Conservation (phyloP, 345 rosid genomes). For the Hypericum androsaemum region DNA sequence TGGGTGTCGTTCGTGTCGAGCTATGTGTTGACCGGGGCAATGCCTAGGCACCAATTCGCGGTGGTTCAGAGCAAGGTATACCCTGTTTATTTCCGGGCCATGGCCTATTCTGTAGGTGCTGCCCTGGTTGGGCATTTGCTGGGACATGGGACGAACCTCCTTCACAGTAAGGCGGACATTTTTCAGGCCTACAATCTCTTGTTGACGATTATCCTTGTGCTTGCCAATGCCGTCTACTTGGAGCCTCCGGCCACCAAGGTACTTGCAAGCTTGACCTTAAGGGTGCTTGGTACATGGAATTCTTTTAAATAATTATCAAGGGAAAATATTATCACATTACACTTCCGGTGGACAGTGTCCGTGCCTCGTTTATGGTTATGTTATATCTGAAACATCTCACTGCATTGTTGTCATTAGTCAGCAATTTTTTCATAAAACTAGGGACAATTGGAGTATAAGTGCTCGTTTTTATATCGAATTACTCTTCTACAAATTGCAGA, state of each 20-base stretch:
- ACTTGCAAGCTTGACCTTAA: not conserved
- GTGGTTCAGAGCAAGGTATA: slow-evolving; percentile 74
- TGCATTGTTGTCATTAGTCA: no score
- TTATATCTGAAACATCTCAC: no score
- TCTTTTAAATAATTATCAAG: not conserved
- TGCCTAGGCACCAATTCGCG: slow-evolving; percentile 67
- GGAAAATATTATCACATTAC: no score
- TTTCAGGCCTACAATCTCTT: slow-evolving; percentile 47
- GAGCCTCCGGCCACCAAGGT: slow-evolving; percentile 83
- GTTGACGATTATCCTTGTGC: slow-evolving; percentile 33
- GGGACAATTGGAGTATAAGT: no score
- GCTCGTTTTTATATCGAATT: no score
- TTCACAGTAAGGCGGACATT: slow-evolving; percentile 31
- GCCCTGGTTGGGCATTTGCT: slow-evolving; percentile 49
- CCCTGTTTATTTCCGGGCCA: slow-evolving; percentile 53
- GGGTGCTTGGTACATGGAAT: not conserved
- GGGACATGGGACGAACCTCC: slow-evolving; percentile 16
- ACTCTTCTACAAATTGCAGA: no score
- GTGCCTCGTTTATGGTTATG: no score
- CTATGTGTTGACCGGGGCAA: slow-evolving; percentile 33
- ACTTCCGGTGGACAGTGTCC: no score
- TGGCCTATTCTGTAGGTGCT: slow-evolving; percentile 28
- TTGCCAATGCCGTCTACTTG: slow-evolving; percentile 39
- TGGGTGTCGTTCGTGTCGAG: slow-evolving; percentile 81
- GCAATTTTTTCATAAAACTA: no score